Conservation (phyloP, 2,329 filamentous ascomycete genomes). For the Alternaria tenuissima region DNA sequence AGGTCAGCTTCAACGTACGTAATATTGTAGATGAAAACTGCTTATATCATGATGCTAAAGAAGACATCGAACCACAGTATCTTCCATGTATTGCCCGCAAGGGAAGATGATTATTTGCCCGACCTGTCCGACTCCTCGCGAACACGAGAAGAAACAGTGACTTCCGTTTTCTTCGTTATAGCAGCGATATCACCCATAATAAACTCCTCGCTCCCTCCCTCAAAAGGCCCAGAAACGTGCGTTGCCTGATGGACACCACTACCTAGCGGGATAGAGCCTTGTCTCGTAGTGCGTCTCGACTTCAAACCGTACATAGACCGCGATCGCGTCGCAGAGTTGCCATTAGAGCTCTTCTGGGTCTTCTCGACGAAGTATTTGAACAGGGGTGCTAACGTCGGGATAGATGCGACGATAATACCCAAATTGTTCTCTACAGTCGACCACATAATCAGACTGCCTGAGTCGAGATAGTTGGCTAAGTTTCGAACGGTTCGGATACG, state of each 20-base stretch:
- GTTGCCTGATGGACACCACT: constrained; percentile 6
- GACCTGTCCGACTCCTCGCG: not conserved
- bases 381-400: constrained; percentile 22
- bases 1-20: not conserved
- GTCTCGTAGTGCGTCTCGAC: constrained; percentile 8
- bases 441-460: constrained; percentile 25
- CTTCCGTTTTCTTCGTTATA: constrained; percentile 19
- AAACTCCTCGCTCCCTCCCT: constrained; percentile 16
- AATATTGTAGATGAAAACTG: not conserved
- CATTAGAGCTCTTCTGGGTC: constrained; percentile 20
- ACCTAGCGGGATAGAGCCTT: constrained; percentile 7
- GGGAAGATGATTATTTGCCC: not conserved
- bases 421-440: constrained; percentile 27
- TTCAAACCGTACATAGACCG: constrained; percentile 15
- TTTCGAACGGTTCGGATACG: constrained; percentile 23
- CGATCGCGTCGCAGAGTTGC: constrained; percentile 8
- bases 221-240: not conserved
- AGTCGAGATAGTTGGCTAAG: constrained; percentile 27
- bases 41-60: not conserved
- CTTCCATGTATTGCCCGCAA: not conserved
- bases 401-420: constrained; percentile 24
- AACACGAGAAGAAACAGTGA: constrained; percentile 5
- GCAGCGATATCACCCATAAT: constrained; percentile 9
- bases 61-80: not conserved
- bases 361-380: constrained; percentile 28